These are phyloP conservation scores for Pigoraptor vietnamica DNA, from an alignment of 78 protist genomes.

Conservation along the genomic window DNA sequence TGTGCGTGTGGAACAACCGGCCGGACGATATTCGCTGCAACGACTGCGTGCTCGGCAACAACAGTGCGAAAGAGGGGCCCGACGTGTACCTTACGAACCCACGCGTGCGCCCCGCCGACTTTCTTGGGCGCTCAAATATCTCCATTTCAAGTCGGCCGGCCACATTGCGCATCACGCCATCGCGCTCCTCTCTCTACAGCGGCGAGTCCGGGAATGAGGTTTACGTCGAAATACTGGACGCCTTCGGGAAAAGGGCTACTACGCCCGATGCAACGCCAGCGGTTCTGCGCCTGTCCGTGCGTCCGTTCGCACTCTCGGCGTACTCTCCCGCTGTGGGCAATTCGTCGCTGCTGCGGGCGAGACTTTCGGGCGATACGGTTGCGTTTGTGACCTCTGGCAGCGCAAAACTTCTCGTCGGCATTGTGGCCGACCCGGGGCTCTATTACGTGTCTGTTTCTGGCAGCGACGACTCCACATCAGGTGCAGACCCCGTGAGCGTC, in stretches of 20 bases:
- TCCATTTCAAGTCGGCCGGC: not conserved
- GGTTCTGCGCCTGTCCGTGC: not conserved
- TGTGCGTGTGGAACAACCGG: not conserved
- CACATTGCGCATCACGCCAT: not conserved
- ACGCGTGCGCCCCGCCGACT: not conserved
- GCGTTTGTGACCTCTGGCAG: not conserved
- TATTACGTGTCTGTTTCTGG: not conserved
- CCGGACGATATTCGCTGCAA: not conserved
- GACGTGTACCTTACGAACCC: not conserved
- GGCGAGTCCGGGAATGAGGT: not conserved
- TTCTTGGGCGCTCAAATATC: not conserved
- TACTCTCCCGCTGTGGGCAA: not conserved
- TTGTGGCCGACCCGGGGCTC: not conserved
- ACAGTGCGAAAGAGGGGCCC: not conserved
- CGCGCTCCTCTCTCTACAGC: not conserved
- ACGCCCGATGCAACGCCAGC: not conserved
- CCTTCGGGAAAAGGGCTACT: not conserved
- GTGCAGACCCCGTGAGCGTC: not conserved
- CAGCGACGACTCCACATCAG: not conserved
- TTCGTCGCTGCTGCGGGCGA: not conserved
- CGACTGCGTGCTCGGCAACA: not conserved
- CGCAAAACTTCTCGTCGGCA: not conserved
- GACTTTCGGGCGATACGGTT: not conserved
- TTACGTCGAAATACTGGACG: not conserved
- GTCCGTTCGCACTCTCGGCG: not conserved